Evolutionary conservation across 306 rosid species (phyloP).

Genomic region (Carpinus viminea): DNA sequence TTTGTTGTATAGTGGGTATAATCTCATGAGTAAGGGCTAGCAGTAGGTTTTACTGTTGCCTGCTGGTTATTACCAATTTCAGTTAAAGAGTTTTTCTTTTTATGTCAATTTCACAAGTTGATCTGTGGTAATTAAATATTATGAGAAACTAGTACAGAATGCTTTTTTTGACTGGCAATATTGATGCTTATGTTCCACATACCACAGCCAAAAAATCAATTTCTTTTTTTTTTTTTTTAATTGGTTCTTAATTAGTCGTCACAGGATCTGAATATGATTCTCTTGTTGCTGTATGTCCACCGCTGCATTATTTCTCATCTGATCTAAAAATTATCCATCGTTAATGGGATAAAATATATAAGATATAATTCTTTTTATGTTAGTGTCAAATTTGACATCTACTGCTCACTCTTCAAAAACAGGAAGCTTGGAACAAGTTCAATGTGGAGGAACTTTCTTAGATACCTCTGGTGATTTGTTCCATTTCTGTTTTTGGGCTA

Average conservation of each 20-base stretch:
- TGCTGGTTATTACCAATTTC: neutral
- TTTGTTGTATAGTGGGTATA: neutral
- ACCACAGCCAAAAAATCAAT: neutral
- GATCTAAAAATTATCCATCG: neutral
- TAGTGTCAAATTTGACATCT: neutral
- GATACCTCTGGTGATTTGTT: constrained; percentile 22
- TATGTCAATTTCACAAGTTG: neutral
- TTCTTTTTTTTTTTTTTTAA: too few species aligned
- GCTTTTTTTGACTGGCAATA: neutral
- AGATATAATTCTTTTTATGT: neutral
- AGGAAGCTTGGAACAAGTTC: constrained; percentile 92
- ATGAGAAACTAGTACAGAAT: neutral
- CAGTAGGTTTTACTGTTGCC: neutral
- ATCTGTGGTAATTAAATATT: neutral
- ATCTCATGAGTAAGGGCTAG: neutral
- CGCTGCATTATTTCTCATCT: neutral
- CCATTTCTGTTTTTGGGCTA: neutral
- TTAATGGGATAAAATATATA: neutral
- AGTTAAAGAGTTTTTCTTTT: too few species aligned
- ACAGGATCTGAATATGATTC: neutral
- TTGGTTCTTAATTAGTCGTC: neutral
- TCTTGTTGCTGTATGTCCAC: neutral
- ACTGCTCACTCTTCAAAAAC: constrained; percentile 27
- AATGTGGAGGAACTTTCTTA: constrained; percentile 74
- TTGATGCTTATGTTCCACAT: neutral